A percentile compares a stretch with the other conserved stretches of the same genome.
phyloP scores from a whole-genome alignment of 73 alveolate species.

The Blepharisma japonicum region DNA sequence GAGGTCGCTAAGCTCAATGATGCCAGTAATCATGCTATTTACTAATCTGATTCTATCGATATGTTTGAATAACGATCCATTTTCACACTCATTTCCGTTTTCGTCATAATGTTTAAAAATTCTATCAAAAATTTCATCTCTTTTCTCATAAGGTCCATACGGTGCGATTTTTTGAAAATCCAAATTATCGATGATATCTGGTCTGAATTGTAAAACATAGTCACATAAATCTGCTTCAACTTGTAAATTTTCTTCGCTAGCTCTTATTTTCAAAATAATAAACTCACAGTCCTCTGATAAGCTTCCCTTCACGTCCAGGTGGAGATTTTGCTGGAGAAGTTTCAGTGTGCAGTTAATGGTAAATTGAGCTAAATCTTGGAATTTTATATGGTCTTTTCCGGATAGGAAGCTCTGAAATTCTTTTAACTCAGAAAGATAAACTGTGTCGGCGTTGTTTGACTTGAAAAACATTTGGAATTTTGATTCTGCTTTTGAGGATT shows the following conservation, averaged over 20 bases:
- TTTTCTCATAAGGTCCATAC: not conserved
- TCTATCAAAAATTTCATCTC: not conserved
- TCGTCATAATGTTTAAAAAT: not conserved
- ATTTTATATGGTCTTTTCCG: too few species aligned
- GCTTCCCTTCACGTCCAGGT: too few species aligned
- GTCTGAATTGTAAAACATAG: not conserved
- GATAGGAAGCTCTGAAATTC: too few species aligned
- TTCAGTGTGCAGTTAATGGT: too few species aligned
- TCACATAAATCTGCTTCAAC: conserved; percentile 6
- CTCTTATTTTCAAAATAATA: not conserved
- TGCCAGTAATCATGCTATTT: not conserved
- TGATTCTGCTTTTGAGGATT: too few species aligned
- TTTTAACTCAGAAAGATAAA: too few species aligned
- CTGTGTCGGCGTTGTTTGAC: too few species aligned
- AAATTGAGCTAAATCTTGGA: too few species aligned
- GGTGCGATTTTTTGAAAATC: conserved; percentile 7
- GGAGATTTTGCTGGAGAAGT: too few species aligned
- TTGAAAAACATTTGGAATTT: too few species aligned
- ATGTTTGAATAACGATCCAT: conserved; percentile 3
- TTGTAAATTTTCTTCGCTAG: not conserved
- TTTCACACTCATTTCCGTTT: not conserved
- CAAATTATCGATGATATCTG: not conserved
- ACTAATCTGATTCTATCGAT: conserved; percentile 12
- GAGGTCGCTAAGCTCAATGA: not conserved
- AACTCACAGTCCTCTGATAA: not conserved